Conservation (phyloP, 345 rosid genomes). For the Physaria fendleri region DNA sequence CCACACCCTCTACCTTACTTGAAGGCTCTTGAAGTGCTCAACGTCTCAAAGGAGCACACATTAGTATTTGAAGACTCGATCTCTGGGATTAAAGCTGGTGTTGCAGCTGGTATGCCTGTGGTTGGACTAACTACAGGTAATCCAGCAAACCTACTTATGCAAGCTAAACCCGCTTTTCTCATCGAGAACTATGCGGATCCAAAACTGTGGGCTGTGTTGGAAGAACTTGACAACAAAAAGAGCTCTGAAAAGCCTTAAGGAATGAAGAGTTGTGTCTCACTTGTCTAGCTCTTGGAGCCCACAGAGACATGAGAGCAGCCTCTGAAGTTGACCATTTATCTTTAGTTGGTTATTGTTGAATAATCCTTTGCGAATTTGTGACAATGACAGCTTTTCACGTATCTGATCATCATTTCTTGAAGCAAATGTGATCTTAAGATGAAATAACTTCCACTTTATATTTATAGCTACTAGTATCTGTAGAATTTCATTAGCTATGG, state of each 20-base stretch:
- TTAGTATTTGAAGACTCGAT: constrained; percentile 80
- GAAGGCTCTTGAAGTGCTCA: constrained; percentile 74
- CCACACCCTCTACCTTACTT: constrained; percentile 86
- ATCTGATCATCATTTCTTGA: constrained; percentile 41
- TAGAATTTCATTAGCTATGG: neutral
- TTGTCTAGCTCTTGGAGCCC: neutral
- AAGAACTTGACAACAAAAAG: constrained; percentile 52
- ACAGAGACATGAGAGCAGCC: constrained; percentile 11
- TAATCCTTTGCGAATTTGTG: constrained; percentile 8
- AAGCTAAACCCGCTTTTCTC: constrained; percentile 74
- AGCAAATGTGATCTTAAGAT: constrained; percentile 38
- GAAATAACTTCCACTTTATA: constrained; percentile 15
- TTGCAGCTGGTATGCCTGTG: constrained; percentile 91
- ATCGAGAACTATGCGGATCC: constrained; percentile 75
- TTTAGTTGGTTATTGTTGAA: neutral
- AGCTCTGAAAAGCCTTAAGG: constrained; percentile 13
- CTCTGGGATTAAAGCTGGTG: constrained; percentile 93
- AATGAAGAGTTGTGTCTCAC: neutral
- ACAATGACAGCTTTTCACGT: constrained; percentile 21
- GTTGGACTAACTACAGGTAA: constrained; percentile 72
- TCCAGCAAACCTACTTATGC: constrained; percentile 51
- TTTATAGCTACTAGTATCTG: neutral
- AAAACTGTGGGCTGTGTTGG: constrained; percentile 69
- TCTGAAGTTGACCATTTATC: neutral
- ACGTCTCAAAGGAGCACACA: constrained; percentile 78